These are phyloP conservation scores for Solanum clarkiae DNA, from an alignment of 257 asterid genomes.

Conservation along the genomic window DNA sequence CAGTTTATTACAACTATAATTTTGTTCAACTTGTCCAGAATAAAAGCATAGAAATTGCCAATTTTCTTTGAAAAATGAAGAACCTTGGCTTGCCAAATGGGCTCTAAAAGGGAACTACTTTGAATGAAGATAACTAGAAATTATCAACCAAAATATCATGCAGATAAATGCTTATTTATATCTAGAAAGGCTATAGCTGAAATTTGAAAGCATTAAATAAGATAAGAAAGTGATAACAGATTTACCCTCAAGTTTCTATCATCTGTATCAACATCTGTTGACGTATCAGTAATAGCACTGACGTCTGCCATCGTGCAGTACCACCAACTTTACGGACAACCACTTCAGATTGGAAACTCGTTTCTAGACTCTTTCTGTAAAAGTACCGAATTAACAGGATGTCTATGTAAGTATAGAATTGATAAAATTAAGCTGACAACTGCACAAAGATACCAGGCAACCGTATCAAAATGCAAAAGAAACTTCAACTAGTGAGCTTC, in stretches of 20 bases:
- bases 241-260: constrained; percentile 44
- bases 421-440: background rate
- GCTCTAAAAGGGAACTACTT: background rate
- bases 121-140: background rate
- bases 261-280: constrained; percentile 93
- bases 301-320: constrained; percentile 53
- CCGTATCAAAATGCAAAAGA: background rate
- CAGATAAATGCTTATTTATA: background rate
- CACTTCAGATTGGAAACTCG: background rate
- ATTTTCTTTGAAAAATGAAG: background rate
- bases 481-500: background rate
- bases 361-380: constrained; percentile 5
- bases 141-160: background rate
- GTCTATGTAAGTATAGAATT: background rate
- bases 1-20: background rate
- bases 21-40: background rate
- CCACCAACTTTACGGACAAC: constrained; percentile 11
- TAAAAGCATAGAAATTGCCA: background rate
- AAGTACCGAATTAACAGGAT: background rate
- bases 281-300: constrained; percentile 84
- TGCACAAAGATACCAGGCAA: background rate
- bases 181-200: background rate
- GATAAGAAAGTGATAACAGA: background rate
- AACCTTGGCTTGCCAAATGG: background rate
- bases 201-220: background rate